These are phyloP conservation scores for Plenodomus tracheiphilus DNA, from an alignment of 2,329 filamentous ascomycete genomes.

Conservation along the genomic window DNA sequence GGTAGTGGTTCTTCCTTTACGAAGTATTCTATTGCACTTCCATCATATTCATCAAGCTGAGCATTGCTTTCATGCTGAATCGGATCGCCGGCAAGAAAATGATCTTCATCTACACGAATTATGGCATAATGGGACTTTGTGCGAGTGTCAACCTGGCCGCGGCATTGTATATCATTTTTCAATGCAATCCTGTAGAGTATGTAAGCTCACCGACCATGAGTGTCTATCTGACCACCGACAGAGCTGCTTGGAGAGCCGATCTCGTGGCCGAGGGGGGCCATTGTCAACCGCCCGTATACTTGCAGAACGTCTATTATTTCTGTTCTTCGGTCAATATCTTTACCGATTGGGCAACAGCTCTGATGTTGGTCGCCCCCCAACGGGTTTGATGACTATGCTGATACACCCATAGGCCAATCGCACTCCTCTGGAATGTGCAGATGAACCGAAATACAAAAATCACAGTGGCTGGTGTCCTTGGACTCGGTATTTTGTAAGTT, in stretches of 20 bases:
- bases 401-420: slow-evolving; percentile 18
- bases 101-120: slow-evolving; percentile 31
- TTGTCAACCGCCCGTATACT: slow-evolving; percentile 30
- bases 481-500: slow-evolving; percentile 29
- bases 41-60: slow-evolving; percentile 44
- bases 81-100: slow-evolving; percentile 37
- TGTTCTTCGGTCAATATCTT: slow-evolving; percentile 43
- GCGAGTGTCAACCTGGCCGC: slow-evolving; percentile 36
- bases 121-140: slow-evolving; percentile 34
- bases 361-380: slow-evolving; percentile 23
- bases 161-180: slow-evolving; percentile 44
- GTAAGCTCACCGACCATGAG: background rate
- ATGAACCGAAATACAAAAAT: slow-evolving; percentile 30
- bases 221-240: background rate
- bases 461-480: slow-evolving; percentile 23
- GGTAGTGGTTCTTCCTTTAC: slow-evolving; percentile 44
- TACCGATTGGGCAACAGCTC: slow-evolving; percentile 43
- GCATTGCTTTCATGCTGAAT: slow-evolving; percentile 42
- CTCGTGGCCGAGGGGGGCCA: slow-evolving; percentile 21
- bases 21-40: slow-evolving; percentile 43
- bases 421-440: slow-evolving; percentile 29
- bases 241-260: slow-evolving; percentile 14
- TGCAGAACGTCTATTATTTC: slow-evolving; percentile 40
- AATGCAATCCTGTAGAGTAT: slow-evolving; percentile 37
- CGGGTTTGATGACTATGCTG: background rate